Conservation (phyloP, 768 basidiomycete genomes). For the Hortiboletus campestris region DNA sequence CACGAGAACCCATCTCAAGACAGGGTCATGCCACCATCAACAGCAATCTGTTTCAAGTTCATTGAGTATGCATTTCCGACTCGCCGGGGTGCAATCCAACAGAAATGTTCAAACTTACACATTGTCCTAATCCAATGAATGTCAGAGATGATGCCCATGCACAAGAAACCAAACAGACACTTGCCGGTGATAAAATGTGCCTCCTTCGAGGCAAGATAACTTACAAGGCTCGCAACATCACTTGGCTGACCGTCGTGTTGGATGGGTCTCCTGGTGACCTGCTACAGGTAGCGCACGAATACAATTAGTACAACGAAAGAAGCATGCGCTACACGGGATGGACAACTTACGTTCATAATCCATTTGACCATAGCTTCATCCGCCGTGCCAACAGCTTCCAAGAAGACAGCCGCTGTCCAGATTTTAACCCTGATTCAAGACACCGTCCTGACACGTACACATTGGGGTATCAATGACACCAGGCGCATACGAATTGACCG, state of each 20-base stretch:
- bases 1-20: background rate
- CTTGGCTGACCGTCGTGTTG: slow-evolving; percentile 27
- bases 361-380: slow-evolving; percentile 1
- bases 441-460: slow-evolving; percentile 21
- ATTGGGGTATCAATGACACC: slow-evolving; percentile 31
- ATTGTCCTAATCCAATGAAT: slow-evolving; percentile 18
- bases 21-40: slow-evolving; percentile 16
- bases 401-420: background rate
- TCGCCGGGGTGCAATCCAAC: background rate
- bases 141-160: background rate
- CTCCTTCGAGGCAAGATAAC: slow-evolving; percentile 37
- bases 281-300: background rate
- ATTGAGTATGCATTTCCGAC: background rate
- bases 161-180: background rate
- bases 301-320: background rate
- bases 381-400: background rate
- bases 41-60: slow-evolving; percentile 9
- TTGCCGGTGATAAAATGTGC: slow-evolving; percentile 37
- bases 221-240: slow-evolving; percentile 36
- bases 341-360: slow-evolving; percentile 1
- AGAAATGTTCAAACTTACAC: slow-evolving; percentile 12
- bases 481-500: slow-evolving; percentile 42
- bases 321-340: background rate
- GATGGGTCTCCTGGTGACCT: background rate
- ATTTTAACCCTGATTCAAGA: background rate